phyloP scores from a whole-genome alignment of 169 alveolate genomes.

The Plasmodium fragile region DNA sequence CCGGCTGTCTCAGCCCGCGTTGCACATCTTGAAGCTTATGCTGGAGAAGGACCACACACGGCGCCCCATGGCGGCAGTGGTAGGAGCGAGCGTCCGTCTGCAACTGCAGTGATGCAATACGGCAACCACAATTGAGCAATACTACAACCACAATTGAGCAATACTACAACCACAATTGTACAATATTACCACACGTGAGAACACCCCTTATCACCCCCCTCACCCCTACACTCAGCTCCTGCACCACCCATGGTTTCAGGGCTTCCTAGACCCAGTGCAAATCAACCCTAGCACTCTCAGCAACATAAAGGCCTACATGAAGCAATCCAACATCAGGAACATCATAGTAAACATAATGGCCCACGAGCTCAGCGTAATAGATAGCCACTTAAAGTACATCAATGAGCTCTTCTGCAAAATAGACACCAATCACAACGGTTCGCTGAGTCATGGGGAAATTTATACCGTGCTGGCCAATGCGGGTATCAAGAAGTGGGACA shows the following conservation, averaged over 20 bases:
- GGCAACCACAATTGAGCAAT: neutral
- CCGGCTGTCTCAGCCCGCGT: constrained; percentile 43
- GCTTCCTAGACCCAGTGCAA: constrained; percentile 54
- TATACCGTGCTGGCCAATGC: constrained; percentile 61
- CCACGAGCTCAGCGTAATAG: constrained; percentile 69
- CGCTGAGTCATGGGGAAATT: constrained; percentile 71
- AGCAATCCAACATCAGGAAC: constrained; percentile 71
- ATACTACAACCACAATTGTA: neutral
- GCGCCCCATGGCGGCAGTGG: constrained; percentile 78
- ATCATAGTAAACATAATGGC: constrained; percentile 73
- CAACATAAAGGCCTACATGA: constrained; percentile 72
- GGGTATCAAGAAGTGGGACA: constrained; percentile 75
- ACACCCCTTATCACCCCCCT: constrained; percentile 11
- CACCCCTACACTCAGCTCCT: constrained; percentile 22
- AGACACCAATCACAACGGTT: constrained; percentile 69
- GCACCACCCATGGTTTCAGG: constrained; percentile 77
- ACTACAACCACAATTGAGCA: neutral
- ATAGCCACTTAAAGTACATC: constrained; percentile 48
- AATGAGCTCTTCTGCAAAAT: constrained; percentile 59
- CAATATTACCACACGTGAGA: neutral
- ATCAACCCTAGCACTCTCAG: constrained; percentile 46
- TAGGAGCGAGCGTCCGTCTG: neutral
- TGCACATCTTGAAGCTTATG: constrained; percentile 75
- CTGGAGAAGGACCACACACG: constrained; percentile 67
- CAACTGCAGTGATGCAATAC: neutral